Evolutionary conservation across 192 early-diverging fungal genomes (phyloP).

Genomic region (Coemansia sp.): DNA sequence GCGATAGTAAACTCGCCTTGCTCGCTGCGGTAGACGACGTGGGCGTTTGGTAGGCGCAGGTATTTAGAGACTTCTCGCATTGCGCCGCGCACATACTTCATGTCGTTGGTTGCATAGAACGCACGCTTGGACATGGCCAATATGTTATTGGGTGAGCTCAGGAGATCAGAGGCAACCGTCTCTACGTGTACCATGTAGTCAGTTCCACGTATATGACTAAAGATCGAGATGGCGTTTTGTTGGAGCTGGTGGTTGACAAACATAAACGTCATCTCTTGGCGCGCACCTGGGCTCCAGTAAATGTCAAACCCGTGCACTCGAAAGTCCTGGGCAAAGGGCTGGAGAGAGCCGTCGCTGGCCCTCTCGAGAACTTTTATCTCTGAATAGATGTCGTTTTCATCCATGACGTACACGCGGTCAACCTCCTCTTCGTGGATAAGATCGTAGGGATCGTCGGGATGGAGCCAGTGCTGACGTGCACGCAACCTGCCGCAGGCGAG

Average conservation of each 20-base stretch:
- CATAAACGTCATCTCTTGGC: conserved; percentile 56
- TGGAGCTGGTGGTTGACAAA: conserved; percentile 60
- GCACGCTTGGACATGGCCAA: conserved; percentile 56
- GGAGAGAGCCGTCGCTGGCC: conserved; percentile 22
- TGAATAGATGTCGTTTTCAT: conserved; percentile 42
- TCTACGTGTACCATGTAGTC: conserved; percentile 56
- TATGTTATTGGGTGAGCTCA: conserved; percentile 62
- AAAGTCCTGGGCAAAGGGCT: conserved; percentile 47
- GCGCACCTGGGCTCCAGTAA: conserved; percentile 52
- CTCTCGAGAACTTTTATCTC: conserved; percentile 25
- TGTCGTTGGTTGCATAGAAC: conserved; percentile 67
- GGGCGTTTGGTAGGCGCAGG: conserved; percentile 27
- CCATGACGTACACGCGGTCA: conserved; percentile 56
- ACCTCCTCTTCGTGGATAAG: conserved; percentile 28
- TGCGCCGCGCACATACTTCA: conserved; percentile 24
- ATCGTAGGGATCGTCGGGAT: conserved; percentile 50
- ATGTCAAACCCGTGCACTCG: conserved; percentile 60
- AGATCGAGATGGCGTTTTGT: conserved; percentile 56
- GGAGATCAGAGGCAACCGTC: conserved; percentile 57
- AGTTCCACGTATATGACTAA: conserved; percentile 35
- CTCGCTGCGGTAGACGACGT: conserved; percentile 43
- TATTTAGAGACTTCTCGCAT: conserved; percentile 28
- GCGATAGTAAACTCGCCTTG: conserved; percentile 31
- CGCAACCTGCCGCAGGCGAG: conserved; percentile 56
- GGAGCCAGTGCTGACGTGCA: conserved; percentile 54